Percentiles rank a stretch among this genome's conserved stretches.
These are phyloP conservation scores for Glaciozyma martinii DNA, from an alignment of 768 basidiomycete species.

Conservation along the genomic window DNA sequence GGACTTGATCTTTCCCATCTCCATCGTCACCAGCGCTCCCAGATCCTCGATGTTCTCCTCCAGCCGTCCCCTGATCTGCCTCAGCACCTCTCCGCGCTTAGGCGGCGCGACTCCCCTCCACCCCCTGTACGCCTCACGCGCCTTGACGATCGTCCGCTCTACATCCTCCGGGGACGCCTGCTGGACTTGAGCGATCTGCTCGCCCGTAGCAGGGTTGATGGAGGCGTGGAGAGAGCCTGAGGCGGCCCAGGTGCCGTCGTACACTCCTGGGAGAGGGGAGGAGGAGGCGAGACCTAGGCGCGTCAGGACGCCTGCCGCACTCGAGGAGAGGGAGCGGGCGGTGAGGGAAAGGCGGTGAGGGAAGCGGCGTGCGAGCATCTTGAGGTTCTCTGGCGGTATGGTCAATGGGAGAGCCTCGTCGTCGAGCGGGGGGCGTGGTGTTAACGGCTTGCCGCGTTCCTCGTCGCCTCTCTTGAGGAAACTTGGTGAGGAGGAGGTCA, in stretches of 20 bases:
- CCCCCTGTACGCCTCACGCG: slow-evolving; percentile 60
- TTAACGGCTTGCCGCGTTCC: no score
- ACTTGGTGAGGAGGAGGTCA: no score
- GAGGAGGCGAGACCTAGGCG: slow-evolving; percentile 57
- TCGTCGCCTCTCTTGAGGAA: no score
- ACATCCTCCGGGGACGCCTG: slow-evolving; percentile 68
- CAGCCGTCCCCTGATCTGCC: slow-evolving; percentile 58
- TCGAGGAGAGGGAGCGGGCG: not conserved
- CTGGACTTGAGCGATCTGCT: slow-evolving; percentile 52
- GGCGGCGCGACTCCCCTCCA: slow-evolving; percentile 78
- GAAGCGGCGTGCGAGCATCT: not conserved
- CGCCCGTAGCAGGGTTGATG: slow-evolving; percentile 77
- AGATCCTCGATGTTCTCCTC: slow-evolving; percentile 39
- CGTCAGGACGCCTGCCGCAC: slow-evolving; percentile 42
- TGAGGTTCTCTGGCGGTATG: no score
- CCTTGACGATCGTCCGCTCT: slow-evolving; percentile 55
- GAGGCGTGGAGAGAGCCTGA: slow-evolving; percentile 60
- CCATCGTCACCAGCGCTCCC: slow-evolving; percentile 69
- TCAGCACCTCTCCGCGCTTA: slow-evolving; percentile 72
- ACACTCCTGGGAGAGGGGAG: slow-evolving; percentile 54
- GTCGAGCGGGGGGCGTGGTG: no score
- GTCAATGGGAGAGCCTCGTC: no score
- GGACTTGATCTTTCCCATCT: slow-evolving; percentile 67
- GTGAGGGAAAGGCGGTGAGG: not conserved
- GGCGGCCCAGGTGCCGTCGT: slow-evolving; percentile 70